These are phyloP conservation scores for Dryas alaskensis DNA, from an alignment of 306 rosid genomes.

Conservation along the genomic window DNA sequence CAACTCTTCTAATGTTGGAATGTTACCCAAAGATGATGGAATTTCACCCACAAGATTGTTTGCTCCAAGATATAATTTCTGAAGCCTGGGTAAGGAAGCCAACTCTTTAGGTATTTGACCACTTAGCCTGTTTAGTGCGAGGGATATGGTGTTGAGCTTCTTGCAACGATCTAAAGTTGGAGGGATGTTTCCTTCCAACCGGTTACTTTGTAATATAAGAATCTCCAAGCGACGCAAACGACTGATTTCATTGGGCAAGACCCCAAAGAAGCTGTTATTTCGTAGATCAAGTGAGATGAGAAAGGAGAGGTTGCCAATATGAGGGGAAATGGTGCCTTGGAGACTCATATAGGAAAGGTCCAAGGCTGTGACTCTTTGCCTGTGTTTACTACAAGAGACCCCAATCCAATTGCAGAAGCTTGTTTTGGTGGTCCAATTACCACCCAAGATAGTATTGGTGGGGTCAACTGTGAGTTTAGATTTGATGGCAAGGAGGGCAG, in stretches of 20 bases:
- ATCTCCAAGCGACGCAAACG: neutral
- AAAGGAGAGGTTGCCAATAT: slow-evolving; percentile 18
- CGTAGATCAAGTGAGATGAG: neutral
- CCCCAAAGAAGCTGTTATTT: slow-evolving; percentile 1
- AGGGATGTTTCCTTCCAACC: slow-evolving; percentile 11
- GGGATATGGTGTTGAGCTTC: neutral
- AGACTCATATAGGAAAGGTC: neutral
- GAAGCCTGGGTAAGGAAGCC: neutral
- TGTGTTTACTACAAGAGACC: neutral
- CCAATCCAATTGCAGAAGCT: neutral
- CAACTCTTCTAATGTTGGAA: neutral
- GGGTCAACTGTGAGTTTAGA: neutral
- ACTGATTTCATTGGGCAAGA: neutral
- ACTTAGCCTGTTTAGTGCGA: neutral
- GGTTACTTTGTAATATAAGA: neutral
- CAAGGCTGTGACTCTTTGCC: neutral
- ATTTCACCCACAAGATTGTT: neutral
- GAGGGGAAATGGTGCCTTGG: neutral
- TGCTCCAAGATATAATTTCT: neutral
- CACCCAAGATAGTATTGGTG: neutral
- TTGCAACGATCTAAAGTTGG: neutral
- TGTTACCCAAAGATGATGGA: neutral
- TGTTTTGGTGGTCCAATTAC: neutral
- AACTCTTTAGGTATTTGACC: neutral
- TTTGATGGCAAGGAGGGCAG: neutral